These are phyloP conservation scores for Malus hybrid DNA, from an alignment of 331 rosid genomes.

Conservation along the genomic window DNA sequence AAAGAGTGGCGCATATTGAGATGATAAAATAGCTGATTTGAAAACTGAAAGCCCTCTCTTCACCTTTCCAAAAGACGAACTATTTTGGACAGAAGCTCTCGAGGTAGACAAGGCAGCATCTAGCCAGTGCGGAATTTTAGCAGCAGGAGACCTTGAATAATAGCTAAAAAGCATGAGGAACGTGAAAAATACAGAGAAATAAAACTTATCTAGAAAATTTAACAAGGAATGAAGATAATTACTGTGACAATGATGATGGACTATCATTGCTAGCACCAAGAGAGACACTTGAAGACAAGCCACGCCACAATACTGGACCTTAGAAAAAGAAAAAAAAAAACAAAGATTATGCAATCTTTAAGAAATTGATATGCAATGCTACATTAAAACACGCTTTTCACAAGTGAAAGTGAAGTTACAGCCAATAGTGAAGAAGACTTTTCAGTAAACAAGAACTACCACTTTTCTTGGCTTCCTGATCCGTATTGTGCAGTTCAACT, in stretches of 20 bases:
- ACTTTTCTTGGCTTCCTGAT: constrained; percentile 22
- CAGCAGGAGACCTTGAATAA: constrained; percentile 37
- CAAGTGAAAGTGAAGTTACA: neutral
- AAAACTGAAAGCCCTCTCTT: neutral
- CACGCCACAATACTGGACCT: constrained; percentile 63
- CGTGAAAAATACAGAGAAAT: neutral
- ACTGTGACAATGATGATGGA: constrained; percentile 26
- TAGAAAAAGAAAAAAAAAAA: constrained; percentile 8
- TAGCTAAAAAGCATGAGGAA: constrained; percentile 9
- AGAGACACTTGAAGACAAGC: constrained; percentile 32
- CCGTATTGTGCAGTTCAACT: constrained; percentile 18
- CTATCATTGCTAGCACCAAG: constrained; percentile 16
- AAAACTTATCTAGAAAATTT: neutral
- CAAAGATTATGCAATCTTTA: neutral
- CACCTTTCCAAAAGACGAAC: constrained; percentile 46
- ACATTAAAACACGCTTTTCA: neutral
- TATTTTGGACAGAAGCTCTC: constrained; percentile 24
- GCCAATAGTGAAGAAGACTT: constrained; percentile 3
- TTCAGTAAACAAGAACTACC: constrained; percentile 27
- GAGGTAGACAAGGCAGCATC: constrained; percentile 28
- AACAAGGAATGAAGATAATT: constrained; percentile 17
- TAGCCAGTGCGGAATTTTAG: constrained; percentile 38
- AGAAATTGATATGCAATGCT: neutral
- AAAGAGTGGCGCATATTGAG: neutral
- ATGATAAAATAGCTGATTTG: neutral